phyloP scores from a whole-genome alignment of 1,139 yeast genomes.

The Kluyveromyces sp. region DNA sequence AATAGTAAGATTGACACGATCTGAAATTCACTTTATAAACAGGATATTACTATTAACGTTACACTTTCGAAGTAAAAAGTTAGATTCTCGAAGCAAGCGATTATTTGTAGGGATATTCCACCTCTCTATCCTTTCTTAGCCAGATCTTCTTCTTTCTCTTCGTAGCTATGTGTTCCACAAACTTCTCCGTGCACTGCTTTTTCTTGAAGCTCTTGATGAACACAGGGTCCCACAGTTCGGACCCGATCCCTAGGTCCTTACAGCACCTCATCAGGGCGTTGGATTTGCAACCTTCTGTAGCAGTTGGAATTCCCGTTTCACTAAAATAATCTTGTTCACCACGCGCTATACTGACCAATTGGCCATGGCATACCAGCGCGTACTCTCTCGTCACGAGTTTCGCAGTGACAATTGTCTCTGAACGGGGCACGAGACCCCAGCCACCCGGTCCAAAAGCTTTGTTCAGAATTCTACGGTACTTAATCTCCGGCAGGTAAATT shows the following conservation, averaged over 20 bases:
- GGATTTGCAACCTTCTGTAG: constrained; percentile 94
- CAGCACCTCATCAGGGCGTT: constrained; percentile 97
- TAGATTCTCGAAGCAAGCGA: background rate
- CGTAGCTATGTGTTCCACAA: constrained; percentile 76
- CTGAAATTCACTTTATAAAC: background rate
- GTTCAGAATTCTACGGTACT: constrained; percentile 81
- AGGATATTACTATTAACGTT: background rate
- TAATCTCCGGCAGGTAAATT: constrained; percentile 86
- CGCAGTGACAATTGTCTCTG: constrained; percentile 68
- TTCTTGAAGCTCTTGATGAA: constrained; percentile 77
- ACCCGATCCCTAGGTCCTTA: constrained; percentile 92
- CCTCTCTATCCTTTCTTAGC: constrained; percentile 74
- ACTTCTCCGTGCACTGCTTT: constrained; percentile 70
- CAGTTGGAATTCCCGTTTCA: constrained; percentile 85
- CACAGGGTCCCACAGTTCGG: constrained; percentile 94
- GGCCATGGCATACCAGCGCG: constrained; percentile 79
- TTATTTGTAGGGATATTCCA: constrained; percentile 73
- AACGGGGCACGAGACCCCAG: constrained; percentile 95
- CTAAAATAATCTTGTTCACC: constrained; percentile 94
- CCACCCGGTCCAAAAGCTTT: constrained; percentile 97
- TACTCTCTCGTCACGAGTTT: constrained; percentile 76
- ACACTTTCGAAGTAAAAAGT: background rate
- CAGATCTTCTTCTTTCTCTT: constrained; percentile 85
- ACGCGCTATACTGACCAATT: constrained; percentile 84
- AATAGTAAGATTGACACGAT: background rate